A percentile compares a stretch with the other conserved stretches of the same genome.
phyloP scores from a whole-genome alignment of 108 stramenopile genomes.

The Seminavis robusta region DNA sequence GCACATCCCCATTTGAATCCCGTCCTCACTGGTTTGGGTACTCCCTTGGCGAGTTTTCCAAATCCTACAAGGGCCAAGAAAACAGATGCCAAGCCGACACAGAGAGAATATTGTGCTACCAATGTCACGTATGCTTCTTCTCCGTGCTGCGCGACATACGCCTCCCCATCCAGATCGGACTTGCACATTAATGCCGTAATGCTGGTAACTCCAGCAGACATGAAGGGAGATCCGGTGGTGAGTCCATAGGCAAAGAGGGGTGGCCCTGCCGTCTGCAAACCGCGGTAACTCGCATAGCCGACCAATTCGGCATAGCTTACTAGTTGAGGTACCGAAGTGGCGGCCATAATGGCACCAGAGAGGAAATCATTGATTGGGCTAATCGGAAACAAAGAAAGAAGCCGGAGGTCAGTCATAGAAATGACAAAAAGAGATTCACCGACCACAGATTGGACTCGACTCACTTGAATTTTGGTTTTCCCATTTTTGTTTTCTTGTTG shows the following conservation, averaged over 20 bases:
- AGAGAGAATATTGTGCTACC: slow-evolving; percentile 71
- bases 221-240: slow-evolving; percentile 71
- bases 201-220: slow-evolving; percentile 76
- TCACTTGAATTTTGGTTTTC: slow-evolving; percentile 1
- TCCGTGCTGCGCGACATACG: slow-evolving; percentile 61
- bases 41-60: slow-evolving; percentile 54
- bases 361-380: slow-evolving; percentile 70
- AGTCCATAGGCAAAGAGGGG: slow-evolving; percentile 70
- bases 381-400: not conserved
- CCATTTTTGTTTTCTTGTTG: not conserved
- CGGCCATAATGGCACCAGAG: slow-evolving; percentile 80
- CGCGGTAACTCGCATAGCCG: slow-evolving; percentile 76
- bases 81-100: slow-evolving; percentile 61
- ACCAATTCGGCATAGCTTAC: slow-evolving; percentile 82
- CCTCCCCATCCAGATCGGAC: slow-evolving; percentile 66
- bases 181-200: slow-evolving; percentile 81
- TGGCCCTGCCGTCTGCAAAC: slow-evolving; percentile 70
- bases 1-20: slow-evolving; percentile 89
- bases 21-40: slow-evolving; percentile 57
- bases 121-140: slow-evolving; percentile 74
- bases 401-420: not conserved
- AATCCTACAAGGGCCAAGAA: slow-evolving; percentile 62
- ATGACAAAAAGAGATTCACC: not conserved
- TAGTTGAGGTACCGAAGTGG: slow-evolving; percentile 82
- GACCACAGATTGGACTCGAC: not conserved